Conservation (phyloP, 495 filamentous ascomycete species). For the Penicillium longicatenatum region DNA sequence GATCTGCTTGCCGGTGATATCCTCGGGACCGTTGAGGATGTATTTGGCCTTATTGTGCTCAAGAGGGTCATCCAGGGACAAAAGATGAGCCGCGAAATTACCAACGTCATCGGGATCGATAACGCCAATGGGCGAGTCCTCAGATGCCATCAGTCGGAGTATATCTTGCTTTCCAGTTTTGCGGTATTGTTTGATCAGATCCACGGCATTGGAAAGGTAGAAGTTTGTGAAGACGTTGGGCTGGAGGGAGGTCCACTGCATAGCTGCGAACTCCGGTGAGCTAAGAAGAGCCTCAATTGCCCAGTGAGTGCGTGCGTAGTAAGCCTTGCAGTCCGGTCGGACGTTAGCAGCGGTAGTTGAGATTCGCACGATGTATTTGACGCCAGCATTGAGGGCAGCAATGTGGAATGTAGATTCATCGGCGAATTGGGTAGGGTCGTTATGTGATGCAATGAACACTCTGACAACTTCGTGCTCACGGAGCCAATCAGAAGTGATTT, state of each 20-base stretch:
- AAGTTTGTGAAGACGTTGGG: slow-evolving; percentile 39
- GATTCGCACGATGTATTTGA: slow-evolving; percentile 52
- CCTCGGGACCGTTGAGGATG: slow-evolving; percentile 46
- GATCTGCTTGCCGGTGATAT: slow-evolving; percentile 41
- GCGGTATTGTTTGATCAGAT: slow-evolving; percentile 36
- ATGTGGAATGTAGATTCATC: slow-evolving; percentile 45
- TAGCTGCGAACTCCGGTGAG: slow-evolving; percentile 37
- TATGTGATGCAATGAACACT: slow-evolving; percentile 47
- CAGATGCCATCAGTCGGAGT: slow-evolving; percentile 24
- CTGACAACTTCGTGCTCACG: slow-evolving; percentile 38
- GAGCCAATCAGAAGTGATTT: slow-evolving; percentile 46
- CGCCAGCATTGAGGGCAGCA: slow-evolving; percentile 39
- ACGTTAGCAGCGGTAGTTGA: slow-evolving; percentile 48
- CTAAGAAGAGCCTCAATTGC: slow-evolving; percentile 44
- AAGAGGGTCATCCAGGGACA: slow-evolving; percentile 32
- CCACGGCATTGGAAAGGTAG: slow-evolving; percentile 27
- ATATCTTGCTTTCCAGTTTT: slow-evolving; percentile 40
- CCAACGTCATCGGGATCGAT: slow-evolving; percentile 45
- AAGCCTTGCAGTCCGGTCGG: slow-evolving; percentile 36
- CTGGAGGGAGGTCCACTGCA: slow-evolving; percentile 52
- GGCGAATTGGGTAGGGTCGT: slow-evolving; percentile 40
- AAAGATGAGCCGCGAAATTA: slow-evolving; percentile 40
- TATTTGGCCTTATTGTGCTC: slow-evolving; percentile 42
- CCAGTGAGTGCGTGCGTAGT: slow-evolving; percentile 49
- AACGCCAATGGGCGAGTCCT: slow-evolving; percentile 39